Conservation (phyloP, 1,284 basidiomycete genomes). For the Pseudozyma sp. region DNA sequence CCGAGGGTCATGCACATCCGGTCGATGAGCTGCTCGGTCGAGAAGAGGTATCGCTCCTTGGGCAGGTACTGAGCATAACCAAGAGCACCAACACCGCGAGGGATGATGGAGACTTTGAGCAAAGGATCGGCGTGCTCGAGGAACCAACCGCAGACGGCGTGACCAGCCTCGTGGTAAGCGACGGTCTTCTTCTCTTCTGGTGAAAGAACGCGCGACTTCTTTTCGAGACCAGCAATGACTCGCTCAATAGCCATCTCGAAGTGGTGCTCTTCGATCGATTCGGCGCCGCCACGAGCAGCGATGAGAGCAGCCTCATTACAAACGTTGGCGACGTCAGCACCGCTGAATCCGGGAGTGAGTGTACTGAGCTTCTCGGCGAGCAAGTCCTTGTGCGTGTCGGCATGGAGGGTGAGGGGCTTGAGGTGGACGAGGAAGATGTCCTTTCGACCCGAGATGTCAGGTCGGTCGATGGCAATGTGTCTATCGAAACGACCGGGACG, state of each 20-base stretch:
- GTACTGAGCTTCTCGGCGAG: conserved; percentile 84
- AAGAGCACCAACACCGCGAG: conserved; percentile 91
- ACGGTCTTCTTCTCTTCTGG: conserved; percentile 98
- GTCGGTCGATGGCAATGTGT: conserved; percentile 94
- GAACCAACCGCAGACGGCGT: conserved; percentile 98
- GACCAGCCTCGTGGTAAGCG: conserved; percentile 98
- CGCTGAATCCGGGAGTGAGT: conserved; percentile 96
- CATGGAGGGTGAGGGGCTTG: conserved; percentile 77
- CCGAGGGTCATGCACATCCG: conserved; percentile 99
- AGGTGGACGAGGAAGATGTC: conserved; percentile 96
- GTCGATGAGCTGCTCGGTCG: conserved; percentile 92
- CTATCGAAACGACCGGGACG: conserved; percentile 98
- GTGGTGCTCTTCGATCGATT: conserved; percentile 83
- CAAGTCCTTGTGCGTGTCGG: conserved; percentile 46
- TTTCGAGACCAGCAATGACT: conserved; percentile 95
- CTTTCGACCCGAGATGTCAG: conserved; percentile 91
- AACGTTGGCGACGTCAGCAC: conserved; percentile 98
- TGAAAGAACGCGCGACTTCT: conserved; percentile 91
- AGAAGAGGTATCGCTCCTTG: conserved; percentile 93
- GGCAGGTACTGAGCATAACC: conserved; percentile 97
- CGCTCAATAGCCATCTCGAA: conserved; percentile 98
- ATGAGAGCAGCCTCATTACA: conserved; percentile 98
- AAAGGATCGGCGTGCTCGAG: conserved; percentile 95
- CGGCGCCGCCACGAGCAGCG: conserved; percentile 86
- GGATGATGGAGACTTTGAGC: conserved; percentile 98